Percentiles rank a stretch among this genome's conserved stretches.
phyloP scores from a whole-genome alignment of 2,329 filamentous ascomycete genomes.

The Exophiala spinifera region DNA sequence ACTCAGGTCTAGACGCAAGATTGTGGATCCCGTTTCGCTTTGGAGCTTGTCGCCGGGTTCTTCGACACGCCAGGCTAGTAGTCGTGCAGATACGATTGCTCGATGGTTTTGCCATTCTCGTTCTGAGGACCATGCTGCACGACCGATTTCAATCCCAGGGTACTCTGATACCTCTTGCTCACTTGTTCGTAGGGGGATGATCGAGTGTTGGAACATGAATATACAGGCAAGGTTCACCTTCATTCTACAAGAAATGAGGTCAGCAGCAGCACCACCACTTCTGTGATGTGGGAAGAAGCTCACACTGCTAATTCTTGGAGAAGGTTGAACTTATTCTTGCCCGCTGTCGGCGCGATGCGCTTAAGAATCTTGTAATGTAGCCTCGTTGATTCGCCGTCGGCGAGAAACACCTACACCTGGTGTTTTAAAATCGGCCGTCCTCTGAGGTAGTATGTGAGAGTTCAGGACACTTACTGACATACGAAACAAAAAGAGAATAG shows the following conservation, averaged over 20 bases:
- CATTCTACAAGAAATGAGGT: no score
- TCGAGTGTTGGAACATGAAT: no score
- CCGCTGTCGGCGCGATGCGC: slow-evolving; percentile 4
- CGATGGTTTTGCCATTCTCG: slow-evolving; percentile 20
- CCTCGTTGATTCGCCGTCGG: slow-evolving; percentile 18
- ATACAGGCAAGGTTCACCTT: no score
- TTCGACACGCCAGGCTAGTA: slow-evolving; percentile 17
- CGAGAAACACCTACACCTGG: no score
- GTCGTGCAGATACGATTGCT: slow-evolving; percentile 9
- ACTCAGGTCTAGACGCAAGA: slow-evolving; percentile 14
- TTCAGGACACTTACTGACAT: no score
- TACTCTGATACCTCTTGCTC: no score
- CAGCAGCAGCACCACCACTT: no score
- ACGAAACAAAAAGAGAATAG: slow-evolving; percentile 20
- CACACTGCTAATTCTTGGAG: slow-evolving; percentile 21
- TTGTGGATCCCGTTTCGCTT: slow-evolving; percentile 7
- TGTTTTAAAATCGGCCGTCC: no score
- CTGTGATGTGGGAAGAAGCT: no score
- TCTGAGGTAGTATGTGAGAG: no score
- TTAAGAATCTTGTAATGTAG: slow-evolving; percentile 20
- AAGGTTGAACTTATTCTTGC: neutral
- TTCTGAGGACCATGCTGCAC: slow-evolving; percentile 14
- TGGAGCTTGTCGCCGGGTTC: slow-evolving; percentile 12
- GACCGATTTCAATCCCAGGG: slow-evolving; percentile 21
- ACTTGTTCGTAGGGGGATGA: no score